Percentiles rank a stretch among this genome's conserved stretches.
Conservation (phyloP, 805 yeast genomes). For the Metschnikowia reukaufii region DNA sequence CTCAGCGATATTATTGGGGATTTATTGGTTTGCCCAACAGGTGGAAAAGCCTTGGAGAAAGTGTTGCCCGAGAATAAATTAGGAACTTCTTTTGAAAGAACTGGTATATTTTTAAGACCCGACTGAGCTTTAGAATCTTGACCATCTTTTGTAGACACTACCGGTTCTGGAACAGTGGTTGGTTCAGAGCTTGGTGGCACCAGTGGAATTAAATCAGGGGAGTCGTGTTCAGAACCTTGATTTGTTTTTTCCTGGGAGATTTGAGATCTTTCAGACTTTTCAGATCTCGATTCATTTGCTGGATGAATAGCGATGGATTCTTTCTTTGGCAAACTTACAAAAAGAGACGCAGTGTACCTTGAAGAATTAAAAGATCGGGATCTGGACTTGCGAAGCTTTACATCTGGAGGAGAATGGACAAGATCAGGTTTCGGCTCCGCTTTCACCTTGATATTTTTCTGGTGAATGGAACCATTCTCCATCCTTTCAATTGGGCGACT, state of each 20-base stretch:
- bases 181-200: neutral
- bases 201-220: neutral
- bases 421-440: neutral
- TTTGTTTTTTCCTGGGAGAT: neutral
- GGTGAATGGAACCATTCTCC: neutral
- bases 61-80: neutral
- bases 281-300: neutral
- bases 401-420: neutral
- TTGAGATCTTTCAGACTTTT: neutral
- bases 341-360: constrained; percentile 2
- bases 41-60: neutral
- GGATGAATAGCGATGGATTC: constrained; percentile 3
- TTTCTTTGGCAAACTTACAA: constrained; percentile 8
- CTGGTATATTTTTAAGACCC: no score
- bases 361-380: neutral
- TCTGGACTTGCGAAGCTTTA: neutral
- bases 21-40: neutral
- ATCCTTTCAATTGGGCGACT: neutral
- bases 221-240: neutral
- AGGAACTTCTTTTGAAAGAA: neutral
- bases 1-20: neutral
- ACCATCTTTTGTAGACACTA: neutral
- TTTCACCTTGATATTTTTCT: constrained; percentile 1
- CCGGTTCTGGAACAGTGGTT: neutral
- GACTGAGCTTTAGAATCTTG: neutral